Percentiles rank a stretch among this genome's conserved stretches.
These are phyloP conservation scores for Kockovaella imperatae DNA, from an alignment of 768 basidiomycete genomes.

Conservation along the genomic window DNA sequence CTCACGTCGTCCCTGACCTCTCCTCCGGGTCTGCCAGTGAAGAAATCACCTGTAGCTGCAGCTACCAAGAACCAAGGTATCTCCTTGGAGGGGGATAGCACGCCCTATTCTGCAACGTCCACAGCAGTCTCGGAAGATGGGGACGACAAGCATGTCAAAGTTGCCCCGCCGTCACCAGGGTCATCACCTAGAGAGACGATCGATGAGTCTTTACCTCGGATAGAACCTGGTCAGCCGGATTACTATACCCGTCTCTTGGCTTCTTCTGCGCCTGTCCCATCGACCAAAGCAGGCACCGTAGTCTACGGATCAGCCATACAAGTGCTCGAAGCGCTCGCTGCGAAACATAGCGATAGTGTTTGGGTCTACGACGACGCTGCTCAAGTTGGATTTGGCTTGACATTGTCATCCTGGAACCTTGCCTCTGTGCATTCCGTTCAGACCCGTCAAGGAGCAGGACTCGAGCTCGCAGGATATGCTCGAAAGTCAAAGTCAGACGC, in stretches of 20 bases:
- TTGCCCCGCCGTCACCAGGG: conserved; percentile 2
- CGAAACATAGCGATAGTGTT: conserved; percentile 23
- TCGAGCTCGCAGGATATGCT: conserved; percentile 47
- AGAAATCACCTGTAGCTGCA: conserved; percentile 23
- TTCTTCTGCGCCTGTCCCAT: conserved; percentile 18
- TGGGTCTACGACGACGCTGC: conserved; percentile 43
- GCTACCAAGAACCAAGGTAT: conserved; percentile 19
- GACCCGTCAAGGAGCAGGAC: conserved; percentile 34
- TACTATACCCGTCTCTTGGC: conserved; percentile 29
- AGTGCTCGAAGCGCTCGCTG: conserved; percentile 33
- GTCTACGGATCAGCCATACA: conserved; percentile 36
- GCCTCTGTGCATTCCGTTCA: conserved; percentile 24
- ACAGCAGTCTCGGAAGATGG: conserved; percentile 38
- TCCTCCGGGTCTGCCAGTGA: conserved; percentile 19
- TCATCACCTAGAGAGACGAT: conserved; percentile 10
- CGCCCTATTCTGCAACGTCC: conserved; percentile 31
- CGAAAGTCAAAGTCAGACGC: conserved; percentile 50
- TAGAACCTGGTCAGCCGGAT: conserved; percentile 9
- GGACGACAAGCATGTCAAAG: conserved; percentile 9
- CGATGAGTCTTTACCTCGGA: conserved; percentile 17
- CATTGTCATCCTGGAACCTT: conserved; percentile 6
- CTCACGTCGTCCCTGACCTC: conserved; percentile 36
- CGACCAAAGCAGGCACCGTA: conserved; percentile 23
- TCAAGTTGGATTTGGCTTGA: conserved; percentile 36
- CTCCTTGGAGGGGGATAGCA: conserved; percentile 29